Percentiles rank a stretch among this genome's conserved stretches.
Conservation (phyloP, 2,329 filamentous ascomycete genomes). For the Fusarium buxicola region DNA sequence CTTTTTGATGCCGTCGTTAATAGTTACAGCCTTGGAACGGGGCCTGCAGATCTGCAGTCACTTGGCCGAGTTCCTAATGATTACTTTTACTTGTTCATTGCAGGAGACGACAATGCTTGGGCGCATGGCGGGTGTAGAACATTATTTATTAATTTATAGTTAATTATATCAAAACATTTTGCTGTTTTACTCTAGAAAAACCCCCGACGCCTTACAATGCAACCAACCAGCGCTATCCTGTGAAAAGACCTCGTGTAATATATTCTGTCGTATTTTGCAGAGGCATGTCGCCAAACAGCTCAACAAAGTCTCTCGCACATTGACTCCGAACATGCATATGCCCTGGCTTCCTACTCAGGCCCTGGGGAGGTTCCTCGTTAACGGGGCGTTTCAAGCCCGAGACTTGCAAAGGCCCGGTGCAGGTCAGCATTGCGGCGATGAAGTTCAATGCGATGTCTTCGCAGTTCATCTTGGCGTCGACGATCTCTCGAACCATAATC, state of each 20-base stretch:
- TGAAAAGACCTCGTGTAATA: not conserved
- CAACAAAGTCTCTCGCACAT: constrained; percentile 48
- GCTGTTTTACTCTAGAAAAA: too few species aligned
- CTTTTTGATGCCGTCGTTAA: too few species aligned
- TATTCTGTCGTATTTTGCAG: constrained; percentile 35
- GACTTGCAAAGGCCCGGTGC: constrained; percentile 49
- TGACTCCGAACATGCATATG: constrained; percentile 45
- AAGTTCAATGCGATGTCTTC: constrained; percentile 55
- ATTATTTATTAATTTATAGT: too few species aligned
- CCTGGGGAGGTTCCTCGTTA: constrained; percentile 43
- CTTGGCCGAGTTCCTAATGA: too few species aligned
- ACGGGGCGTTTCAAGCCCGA: constrained; percentile 43
- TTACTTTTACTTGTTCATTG: too few species aligned
- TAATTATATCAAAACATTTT: too few species aligned
- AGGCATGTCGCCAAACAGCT: constrained; percentile 48
- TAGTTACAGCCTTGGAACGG: too few species aligned
- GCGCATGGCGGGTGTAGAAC: too few species aligned
- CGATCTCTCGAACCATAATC: constrained; percentile 47
- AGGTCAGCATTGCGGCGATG: constrained; percentile 47
- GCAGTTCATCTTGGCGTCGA: constrained; percentile 53
- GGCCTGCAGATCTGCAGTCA: too few species aligned
- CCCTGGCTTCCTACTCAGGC: constrained; percentile 46
- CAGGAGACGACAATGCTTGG: too few species aligned
- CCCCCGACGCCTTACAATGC: too few species aligned
- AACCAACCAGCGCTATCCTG: too few species aligned